Conservation (phyloP, 345 rosid genomes). For the Gossypium anomalum region DNA sequence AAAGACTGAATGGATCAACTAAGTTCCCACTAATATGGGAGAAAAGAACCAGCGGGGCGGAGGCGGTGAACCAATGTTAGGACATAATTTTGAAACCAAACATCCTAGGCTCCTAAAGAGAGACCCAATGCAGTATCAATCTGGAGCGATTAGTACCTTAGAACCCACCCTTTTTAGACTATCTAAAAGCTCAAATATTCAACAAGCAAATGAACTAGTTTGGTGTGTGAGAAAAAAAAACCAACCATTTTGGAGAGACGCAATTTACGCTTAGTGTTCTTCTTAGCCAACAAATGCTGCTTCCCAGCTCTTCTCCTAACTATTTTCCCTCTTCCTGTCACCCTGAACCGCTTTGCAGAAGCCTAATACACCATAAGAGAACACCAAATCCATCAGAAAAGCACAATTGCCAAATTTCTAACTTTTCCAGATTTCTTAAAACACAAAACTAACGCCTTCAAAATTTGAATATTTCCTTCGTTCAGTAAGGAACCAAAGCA, state of each 20-base stretch:
- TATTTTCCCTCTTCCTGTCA: slow-evolving; percentile 84
- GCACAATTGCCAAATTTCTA: neutral
- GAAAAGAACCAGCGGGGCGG: neutral
- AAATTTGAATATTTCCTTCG: neutral
- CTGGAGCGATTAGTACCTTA: slow-evolving; percentile 2
- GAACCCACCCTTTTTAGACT: neutral
- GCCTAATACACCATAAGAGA: slow-evolving; percentile 41
- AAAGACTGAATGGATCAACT: too few species aligned
- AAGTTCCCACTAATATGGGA: too few species aligned
- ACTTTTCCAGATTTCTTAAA: neutral
- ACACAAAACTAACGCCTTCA: neutral
- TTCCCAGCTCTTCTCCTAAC: slow-evolving; percentile 92
- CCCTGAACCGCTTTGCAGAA: slow-evolving; percentile 92
- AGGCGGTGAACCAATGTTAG: neutral
- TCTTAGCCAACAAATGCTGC: slow-evolving; percentile 90
- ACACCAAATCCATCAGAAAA: slow-evolving; percentile 14
- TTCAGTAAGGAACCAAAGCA: neutral
- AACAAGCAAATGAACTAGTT: neutral
- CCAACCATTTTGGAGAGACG: slow-evolving; percentile 87
- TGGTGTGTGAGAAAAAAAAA: neutral
- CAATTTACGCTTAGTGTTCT: slow-evolving; percentile 81
- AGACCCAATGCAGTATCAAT: neutral
- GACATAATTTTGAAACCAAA: neutral
- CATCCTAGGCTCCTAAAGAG: neutral
- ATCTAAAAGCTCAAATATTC: neutral